phyloP scores from a whole-genome alignment of 2,329 filamentous ascomycete species.

The Xylaria sp. region DNA sequence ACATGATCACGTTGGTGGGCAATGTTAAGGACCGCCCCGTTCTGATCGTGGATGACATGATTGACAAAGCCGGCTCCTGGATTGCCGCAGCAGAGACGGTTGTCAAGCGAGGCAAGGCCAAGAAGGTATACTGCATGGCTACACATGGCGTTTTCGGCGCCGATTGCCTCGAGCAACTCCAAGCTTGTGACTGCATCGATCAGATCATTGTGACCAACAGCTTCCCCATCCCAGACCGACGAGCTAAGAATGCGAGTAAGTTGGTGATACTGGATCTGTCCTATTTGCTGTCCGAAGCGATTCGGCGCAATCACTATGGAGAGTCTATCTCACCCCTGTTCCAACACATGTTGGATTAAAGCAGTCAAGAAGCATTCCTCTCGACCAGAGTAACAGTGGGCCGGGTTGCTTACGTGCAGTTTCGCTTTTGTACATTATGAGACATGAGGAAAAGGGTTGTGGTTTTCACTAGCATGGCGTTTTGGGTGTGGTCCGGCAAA shows the following conservation, averaged over 20 bases:
- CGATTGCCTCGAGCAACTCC: slow-evolving; percentile 86
- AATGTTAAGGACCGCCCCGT: slow-evolving; percentile 88
- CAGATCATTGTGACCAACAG: slow-evolving; percentile 96
- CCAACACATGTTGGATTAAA: slow-evolving; percentile 66
- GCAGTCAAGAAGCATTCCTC: slow-evolving; percentile 16
- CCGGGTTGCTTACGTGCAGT: slow-evolving; percentile 32
- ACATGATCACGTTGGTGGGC: slow-evolving; percentile 96
- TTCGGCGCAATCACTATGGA: slow-evolving; percentile 94
- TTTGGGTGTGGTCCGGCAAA: slow-evolving; percentile 29
- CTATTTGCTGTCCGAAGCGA: slow-evolving; percentile 86
- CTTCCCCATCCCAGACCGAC: slow-evolving; percentile 84
- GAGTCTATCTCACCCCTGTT: slow-evolving; percentile 77
- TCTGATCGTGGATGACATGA: slow-evolving; percentile 98
- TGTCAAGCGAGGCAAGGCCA: slow-evolving; percentile 88
- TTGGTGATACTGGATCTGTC: slow-evolving; percentile 89
- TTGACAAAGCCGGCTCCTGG: slow-evolving; percentile 96
- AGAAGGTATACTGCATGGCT: slow-evolving; percentile 95
- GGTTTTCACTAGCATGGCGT: slow-evolving; percentile 38
- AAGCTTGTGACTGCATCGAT: slow-evolving; percentile 91
- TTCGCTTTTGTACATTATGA: slow-evolving; percentile 31
- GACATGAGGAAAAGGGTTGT: slow-evolving; percentile 34
- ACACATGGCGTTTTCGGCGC: slow-evolving; percentile 94
- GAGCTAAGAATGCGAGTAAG: slow-evolving; percentile 75
- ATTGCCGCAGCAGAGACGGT: slow-evolving; percentile 97
- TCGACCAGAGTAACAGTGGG: slow-evolving; percentile 23